phyloP scores from a whole-genome alignment of 129 eudicot genomes.

The Pulicaria dysenterica region DNA sequence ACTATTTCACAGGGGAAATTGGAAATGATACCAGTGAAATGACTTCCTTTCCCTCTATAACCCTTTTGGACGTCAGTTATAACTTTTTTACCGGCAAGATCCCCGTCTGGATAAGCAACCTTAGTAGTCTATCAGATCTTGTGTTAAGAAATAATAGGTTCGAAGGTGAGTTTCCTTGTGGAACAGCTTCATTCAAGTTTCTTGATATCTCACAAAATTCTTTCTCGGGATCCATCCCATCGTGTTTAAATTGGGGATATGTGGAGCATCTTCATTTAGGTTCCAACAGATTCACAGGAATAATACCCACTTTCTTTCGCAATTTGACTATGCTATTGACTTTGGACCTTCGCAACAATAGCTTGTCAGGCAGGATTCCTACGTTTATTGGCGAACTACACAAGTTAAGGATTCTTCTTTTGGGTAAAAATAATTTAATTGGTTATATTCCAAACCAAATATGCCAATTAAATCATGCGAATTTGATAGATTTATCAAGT shows the following conservation, averaged over 20 bases:
- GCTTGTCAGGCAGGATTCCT: slow-evolving; percentile 28
- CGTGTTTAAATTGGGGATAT: neutral
- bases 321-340: slow-evolving; percentile 15
- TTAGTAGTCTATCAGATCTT: neutral
- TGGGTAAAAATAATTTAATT: slow-evolving; percentile 27
- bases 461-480: slow-evolving; percentile 18
- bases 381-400: slow-evolving; percentile 17
- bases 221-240: slow-evolving; percentile 30
- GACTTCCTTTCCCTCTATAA: neutral
- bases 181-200: neutral
- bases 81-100: slow-evolving; percentile 31
- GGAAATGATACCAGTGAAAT: neutral
- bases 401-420: slow-evolving; percentile 27
- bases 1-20: slow-evolving; percentile 30
- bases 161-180: slow-evolving; percentile 36
- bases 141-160: slow-evolving; percentile 19
- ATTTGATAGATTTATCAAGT: slow-evolving; percentile 29
- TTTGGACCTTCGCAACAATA: slow-evolving; percentile 38
- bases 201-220: slow-evolving; percentile 32
- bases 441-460: slow-evolving; percentile 32
- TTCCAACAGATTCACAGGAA: slow-evolving; percentile 32
- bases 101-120: slow-evolving; percentile 10
- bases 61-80: slow-evolving; percentile 14
- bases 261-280: slow-evolving; percentile 29
- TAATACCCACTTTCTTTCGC: slow-evolving; percentile 20